Base-by-base conservation (phyloP, 2,329 filamentous ascomycete genomes). In the Beauveria scarabaeidicola region DNA sequence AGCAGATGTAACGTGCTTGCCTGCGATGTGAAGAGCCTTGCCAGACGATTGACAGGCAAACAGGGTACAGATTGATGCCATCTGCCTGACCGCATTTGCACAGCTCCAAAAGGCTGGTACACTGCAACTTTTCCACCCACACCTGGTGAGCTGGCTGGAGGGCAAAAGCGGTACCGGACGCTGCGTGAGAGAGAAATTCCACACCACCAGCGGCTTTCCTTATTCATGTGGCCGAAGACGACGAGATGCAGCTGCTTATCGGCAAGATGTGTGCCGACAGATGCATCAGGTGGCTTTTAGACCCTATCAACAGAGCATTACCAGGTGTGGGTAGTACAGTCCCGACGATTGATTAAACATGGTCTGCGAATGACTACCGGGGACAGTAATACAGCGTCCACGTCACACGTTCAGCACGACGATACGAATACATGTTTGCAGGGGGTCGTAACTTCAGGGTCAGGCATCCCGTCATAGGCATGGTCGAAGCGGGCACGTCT, bases 41-140 rank as follows among this genome's bases (percentile, higher is more conserved):
- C 48, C 40, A 21, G 32, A 36, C 32, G 5, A 36, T 36, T 36
- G 32, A 36, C 32, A 36, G 32, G 11, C 32, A 36, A 36, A 36
- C 32, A 36, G 32, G 32, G 32, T 36, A 13, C 40, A 58, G 56
- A 52, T 58, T 41, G 38, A 50, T 52, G 56, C 56, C 47, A 58
- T 58, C 55, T 58, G 47, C 48, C 55, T 58, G 56, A 52, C 52
- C 40, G 52, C 52, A 54, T 58, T 48, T 58, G 40, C 32, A 11
- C 32, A 50, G 52, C 52, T 56, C 21, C 36, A 50, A 27, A 40
- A 29, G 21, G 43, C 44, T 27, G 17, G 17, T 48, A 23, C 36
- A 58, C 56, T 58, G 47, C 56, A 46, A 44, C 36, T 52, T 52
- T 52, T 48, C 56, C 48, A 58, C 56, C 56, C 56, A 58, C 48